Base-by-base conservation (phyloP, 208 protist genomes). In the Leptomonas pyrrhocoris region DNA sequence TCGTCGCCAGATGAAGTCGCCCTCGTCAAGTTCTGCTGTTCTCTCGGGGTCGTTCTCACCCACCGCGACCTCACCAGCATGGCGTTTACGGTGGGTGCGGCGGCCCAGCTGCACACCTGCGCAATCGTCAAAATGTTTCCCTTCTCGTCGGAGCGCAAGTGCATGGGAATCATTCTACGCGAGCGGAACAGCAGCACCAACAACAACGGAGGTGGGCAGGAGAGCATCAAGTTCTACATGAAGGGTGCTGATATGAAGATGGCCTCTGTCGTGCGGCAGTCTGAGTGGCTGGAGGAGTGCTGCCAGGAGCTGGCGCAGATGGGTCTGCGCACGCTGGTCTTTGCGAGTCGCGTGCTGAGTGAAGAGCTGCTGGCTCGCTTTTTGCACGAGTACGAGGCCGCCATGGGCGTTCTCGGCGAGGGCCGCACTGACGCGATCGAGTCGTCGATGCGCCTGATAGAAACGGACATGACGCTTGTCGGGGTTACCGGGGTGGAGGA, bases 401-500 rank as follows among this genome's bases (percentile, higher is more conserved):
- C 90, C 13, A 83, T 73, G 55, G 71, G 75, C 13, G 83, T 86
- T 15, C 46, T 89, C 36, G 75, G 84, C 30, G 80, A 89, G 8
- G 81, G 66, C 25, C 80, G 93, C 15, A 64, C 61, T 7, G 73
- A 77, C 21, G 82, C 75, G 8, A 78, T 99, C 13, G 85, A 95
- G 48, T 65, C 70, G 31, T 94, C 90, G 12, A 89, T 97, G 62
- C 60, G 72, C 16, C 63, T 80, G 11, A 78, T 99, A 23, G 95
- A 98, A 77, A 82, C 72, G 3, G 88, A 98, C 61, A 86, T 99
- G 74, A 89, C 86, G 11, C 68, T 99, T 0, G 75, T 97, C 30
- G 94, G 96, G 19, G 80, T 99, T 0, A 99, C 97, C 4, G 99
- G 98, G 12, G 98, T 99, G 4, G 99, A 99, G 84, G 98, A 99